Evolutionary conservation across 345 rosid genomes (phyloP), one percentile per base, ranked within the genome.

Genomic region (Turritis glabra): DNA sequence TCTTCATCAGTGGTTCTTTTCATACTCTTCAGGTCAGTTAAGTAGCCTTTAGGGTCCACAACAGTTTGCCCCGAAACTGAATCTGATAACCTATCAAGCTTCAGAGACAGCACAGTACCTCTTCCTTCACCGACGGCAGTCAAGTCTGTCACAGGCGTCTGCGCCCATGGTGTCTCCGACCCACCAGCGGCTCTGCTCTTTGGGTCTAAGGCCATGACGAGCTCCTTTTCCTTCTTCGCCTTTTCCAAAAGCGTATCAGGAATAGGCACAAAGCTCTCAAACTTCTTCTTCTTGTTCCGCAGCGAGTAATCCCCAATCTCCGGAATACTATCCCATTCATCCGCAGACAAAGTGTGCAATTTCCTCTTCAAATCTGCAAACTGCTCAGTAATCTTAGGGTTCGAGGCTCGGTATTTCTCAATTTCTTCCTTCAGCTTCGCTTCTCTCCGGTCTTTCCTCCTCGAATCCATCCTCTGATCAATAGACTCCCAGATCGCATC

Each of bases 111-210:
- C 47, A 91, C 97, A 3, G 97, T 91, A 41, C 97, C 97, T 84
- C 98, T 94, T 25, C 97, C 97, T 76, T 91, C 96, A 77, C 97
- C 97, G 7, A 94, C 97, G 3, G 96, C 97, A 19, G 97, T 91
- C 80, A 94, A 86, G 60, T 94, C 98, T 0, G 97, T 94, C 2
- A 90, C 95, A 0, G 96, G 95, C 0, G 98, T 91, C 79, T 91
- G 96, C 0, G 80, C 72, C 93, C 96, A 91, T 0, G 98, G 98
- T 1, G 95, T 94, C 83, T 94, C 97, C 0, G 87, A 79, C 51
- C 97, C 97, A 60, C 95, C 85, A 18, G 88, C 93, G 11, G 87
- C 80, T 66, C 92, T 71, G 46, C 97, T 88, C 87, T 89, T 92
- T 0, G 97, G 98, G 62, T 94, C 98, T 80, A 94, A 84, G 0